Conservation (phyloP, 2,329 filamentous ascomycete genomes). For the Aspergillus sp. region DNA sequence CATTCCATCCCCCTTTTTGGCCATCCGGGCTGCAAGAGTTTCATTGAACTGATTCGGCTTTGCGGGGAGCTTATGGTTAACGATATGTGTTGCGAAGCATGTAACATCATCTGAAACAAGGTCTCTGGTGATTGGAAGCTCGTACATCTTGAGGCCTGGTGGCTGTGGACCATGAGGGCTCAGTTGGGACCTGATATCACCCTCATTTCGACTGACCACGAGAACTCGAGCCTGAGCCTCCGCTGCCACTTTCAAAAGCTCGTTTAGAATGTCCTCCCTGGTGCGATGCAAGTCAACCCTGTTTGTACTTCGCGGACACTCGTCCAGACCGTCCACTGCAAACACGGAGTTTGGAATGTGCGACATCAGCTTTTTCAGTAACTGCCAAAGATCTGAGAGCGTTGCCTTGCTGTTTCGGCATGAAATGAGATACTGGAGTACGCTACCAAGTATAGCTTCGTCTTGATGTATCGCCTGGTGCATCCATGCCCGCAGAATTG, state of each 20-base stretch:
- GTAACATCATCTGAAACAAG: neutral
- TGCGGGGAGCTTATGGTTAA: neutral
- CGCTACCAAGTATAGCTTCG: neutral
- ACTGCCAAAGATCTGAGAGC: neutral
- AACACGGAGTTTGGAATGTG: neutral
- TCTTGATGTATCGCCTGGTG: neutral
- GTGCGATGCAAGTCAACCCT: neutral
- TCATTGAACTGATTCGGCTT: neutral
- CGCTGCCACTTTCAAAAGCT: neutral
- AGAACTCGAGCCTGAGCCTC: neutral
- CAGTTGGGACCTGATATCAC: neutral
- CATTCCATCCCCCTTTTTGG: neutral
- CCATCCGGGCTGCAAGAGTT: neutral
- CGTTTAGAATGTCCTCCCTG: neutral
- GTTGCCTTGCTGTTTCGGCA: neutral
- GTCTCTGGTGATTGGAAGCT: neutral
- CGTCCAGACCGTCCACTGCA: neutral
- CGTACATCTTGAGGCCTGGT: neutral
- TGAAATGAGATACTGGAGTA: neutral
- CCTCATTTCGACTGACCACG: neutral
- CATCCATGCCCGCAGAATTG: neutral
- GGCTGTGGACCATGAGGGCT: neutral
- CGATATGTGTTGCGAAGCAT: neutral
- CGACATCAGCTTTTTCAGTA: neutral
- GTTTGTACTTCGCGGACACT: neutral